Conservation (phyloP, 2,329 filamentous ascomycete genomes). For the Chaetothyriales sp. region DNA sequence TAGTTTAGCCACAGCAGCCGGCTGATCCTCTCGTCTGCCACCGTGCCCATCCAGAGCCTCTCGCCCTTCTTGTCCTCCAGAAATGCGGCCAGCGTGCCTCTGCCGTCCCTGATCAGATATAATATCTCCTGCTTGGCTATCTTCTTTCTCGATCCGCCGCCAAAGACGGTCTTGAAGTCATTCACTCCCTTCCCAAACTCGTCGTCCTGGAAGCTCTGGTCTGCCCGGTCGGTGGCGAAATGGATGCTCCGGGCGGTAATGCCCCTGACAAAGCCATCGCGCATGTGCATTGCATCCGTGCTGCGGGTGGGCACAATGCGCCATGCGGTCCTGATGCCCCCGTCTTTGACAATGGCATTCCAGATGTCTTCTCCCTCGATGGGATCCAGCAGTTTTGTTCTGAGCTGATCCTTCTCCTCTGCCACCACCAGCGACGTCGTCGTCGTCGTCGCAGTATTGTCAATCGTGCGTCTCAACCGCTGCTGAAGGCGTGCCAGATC, state of each 20-base stretch:
- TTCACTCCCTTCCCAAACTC: slow-evolving; percentile 59
- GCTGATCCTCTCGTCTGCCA: slow-evolving; percentile 65
- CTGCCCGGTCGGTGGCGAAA: slow-evolving; percentile 33
- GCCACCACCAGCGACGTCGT: slow-evolving; percentile 77
- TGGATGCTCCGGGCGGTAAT: slow-evolving; percentile 58
- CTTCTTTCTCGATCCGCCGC: slow-evolving; percentile 48
- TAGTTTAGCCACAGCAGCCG: slow-evolving; percentile 81
- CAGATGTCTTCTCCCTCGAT: slow-evolving; percentile 56
- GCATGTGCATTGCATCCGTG: slow-evolving; percentile 83
- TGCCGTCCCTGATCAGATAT: slow-evolving; percentile 50
- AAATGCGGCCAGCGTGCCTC: slow-evolving; percentile 52
- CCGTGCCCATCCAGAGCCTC: slow-evolving; percentile 49
- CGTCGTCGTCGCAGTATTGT: slow-evolving; percentile 53
- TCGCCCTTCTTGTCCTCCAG: slow-evolving; percentile 39
- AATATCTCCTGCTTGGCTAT: slow-evolving; percentile 70
- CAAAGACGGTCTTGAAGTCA: slow-evolving; percentile 69
- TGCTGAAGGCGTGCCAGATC: slow-evolving; percentile 71
- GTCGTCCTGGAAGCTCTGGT: slow-evolving; percentile 43
- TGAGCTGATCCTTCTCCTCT: slow-evolving; percentile 62
- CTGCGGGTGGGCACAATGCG: slow-evolving; percentile 80
- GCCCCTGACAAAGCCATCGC: slow-evolving; percentile 79
- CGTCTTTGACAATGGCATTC: slow-evolving; percentile 51
- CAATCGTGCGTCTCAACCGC: slow-evolving; percentile 56
- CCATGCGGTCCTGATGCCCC: slow-evolving; percentile 59
- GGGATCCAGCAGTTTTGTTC: slow-evolving; percentile 53